These are phyloP conservation scores for Podosphaera leucotricha DNA, from an alignment of 2,329 filamentous ascomycete genomes.

Conservation along the genomic window DNA sequence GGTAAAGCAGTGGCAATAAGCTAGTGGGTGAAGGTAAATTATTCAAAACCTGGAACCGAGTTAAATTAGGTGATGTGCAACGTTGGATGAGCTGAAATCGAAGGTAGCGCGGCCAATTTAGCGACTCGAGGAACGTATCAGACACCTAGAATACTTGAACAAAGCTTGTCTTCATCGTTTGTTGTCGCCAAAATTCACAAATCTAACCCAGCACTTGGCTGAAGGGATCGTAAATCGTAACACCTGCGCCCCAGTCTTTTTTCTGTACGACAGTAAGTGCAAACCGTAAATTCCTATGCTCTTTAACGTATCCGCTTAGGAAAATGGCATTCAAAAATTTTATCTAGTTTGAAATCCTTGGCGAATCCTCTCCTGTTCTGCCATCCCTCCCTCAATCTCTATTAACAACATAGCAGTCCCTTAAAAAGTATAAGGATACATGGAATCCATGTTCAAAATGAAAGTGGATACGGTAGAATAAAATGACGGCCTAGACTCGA, in stretches of 20 bases:
- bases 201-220: neutral
- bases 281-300: constrained; percentile 1
- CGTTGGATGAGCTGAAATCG: neutral
- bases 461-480: neutral
- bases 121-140: neutral
- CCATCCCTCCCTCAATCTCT: neutral
- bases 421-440: neutral
- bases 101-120: neutral
- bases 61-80: neutral
- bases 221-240: neutral
- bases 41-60: neutral
- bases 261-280: neutral
- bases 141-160: neutral
- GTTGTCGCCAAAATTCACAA: neutral
- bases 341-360: neutral
- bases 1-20: neutral
- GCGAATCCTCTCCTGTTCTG: neutral
- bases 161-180: neutral
- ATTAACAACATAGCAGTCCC: neutral
- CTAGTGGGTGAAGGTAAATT: neutral
- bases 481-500: neutral
- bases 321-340: neutral
- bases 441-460: neutral
- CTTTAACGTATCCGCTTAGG: neutral
- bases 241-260: constrained; percentile 1